These are phyloP conservation scores for Tieghemiomyces parasiticus DNA, from an alignment of 192 early-diverging fungal species.

Conservation along the genomic window DNA sequence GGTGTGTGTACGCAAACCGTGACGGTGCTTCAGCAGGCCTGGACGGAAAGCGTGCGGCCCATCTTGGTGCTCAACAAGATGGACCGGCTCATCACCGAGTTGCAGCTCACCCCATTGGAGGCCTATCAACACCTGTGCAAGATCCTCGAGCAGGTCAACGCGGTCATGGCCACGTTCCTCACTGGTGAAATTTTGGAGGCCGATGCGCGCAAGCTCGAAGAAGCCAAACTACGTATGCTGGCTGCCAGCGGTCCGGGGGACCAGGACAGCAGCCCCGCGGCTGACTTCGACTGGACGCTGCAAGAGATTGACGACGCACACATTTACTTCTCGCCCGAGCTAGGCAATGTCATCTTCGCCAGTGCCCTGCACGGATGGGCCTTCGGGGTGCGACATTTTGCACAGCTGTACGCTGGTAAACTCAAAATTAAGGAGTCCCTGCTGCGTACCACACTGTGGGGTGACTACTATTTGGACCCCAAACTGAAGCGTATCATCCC, in stretches of 20 bases:
- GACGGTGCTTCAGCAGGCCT: conserved; percentile 89
- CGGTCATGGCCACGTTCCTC: conserved; percentile 87
- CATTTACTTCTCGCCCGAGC: conserved; percentile 90
- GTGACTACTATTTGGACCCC: conserved; percentile 91
- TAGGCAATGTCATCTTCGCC: conserved; percentile 93
- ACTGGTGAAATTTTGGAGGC: conserved; percentile 74
- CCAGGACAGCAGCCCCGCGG: conserved; percentile 16
- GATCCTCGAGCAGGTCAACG: conserved; percentile 95
- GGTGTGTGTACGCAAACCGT: conserved; percentile 99
- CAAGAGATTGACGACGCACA: conserved; percentile 86
- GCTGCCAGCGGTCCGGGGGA: too few species aligned
- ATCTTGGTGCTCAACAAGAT: conserved; percentile 98
- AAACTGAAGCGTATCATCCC: conserved; percentile 84
- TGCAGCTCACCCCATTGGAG: conserved; percentile 80
- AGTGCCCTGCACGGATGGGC: conserved; percentile 98
- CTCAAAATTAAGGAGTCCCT: conserved; percentile 63
- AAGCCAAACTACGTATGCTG: conserved; percentile 35
- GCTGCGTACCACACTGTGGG: conserved; percentile 84
- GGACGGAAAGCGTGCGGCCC: conserved; percentile 78
- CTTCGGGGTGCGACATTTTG: conserved; percentile 88
- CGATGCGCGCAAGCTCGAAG: conserved; percentile 51
- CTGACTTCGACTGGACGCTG: conserved; percentile 58
- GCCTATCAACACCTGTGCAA: conserved; percentile 86
- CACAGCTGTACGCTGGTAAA: conserved; percentile 76
- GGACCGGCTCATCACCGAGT: conserved; percentile 86